Evolutionary conservation across 768 basidiomycete genomes (phyloP).

Genomic region (Boletus patriciae): DNA sequence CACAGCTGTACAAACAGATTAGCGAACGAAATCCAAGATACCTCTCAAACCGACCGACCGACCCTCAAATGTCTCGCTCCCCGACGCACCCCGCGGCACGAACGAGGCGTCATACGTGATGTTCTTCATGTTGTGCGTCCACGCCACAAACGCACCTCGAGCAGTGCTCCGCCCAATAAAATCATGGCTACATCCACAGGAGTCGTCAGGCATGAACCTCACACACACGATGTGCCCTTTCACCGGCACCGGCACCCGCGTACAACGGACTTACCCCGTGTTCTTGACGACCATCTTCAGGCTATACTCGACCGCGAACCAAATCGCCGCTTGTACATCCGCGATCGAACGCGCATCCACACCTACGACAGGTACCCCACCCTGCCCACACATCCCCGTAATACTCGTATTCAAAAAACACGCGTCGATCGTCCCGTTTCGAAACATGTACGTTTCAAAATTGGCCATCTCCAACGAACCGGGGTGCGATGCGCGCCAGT

Average conservation of each 20-base stretch:
- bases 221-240: background rate
- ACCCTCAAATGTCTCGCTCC: conserved; percentile 5
- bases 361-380: conserved; percentile 19
- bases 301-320: conserved; percentile 17
- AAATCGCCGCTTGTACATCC: conserved; percentile 23
- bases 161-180: conserved; percentile 41
- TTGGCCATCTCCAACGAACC: conserved; percentile 41
- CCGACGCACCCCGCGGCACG: conserved; percentile 33
- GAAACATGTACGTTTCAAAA: conserved; percentile 35
- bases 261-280: conserved; percentile 15
- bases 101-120: conserved; percentile 35
- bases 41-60: background rate
- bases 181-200: conserved; percentile 32
- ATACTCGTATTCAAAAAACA: conserved; percentile 35
- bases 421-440: conserved; percentile 47
- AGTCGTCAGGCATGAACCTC: background rate
- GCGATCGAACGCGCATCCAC: conserved; percentile 21
- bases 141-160: conserved; percentile 39
- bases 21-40: background rate
- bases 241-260: background rate
- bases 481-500: conserved; percentile 43
- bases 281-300: conserved; percentile 27
- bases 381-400: conserved; percentile 21
- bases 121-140: conserved; percentile 43
- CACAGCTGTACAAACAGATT: conserved; percentile 25